Conservation (phyloP, 2,329 filamentous ascomycete species). For the Coniella lustricola region DNA sequence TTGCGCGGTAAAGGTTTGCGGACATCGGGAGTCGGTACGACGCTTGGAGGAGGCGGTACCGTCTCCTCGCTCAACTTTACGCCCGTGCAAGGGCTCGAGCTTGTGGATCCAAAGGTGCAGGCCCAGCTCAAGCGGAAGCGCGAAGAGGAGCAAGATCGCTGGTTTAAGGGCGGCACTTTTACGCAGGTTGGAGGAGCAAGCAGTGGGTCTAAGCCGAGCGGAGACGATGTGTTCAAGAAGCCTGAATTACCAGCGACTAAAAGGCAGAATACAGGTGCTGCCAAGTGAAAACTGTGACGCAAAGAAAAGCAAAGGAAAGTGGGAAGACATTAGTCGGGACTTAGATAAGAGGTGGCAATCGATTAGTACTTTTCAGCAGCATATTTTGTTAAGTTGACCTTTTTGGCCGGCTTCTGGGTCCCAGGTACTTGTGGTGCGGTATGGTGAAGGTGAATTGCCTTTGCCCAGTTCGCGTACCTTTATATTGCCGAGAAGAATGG, state of each 20-base stretch:
- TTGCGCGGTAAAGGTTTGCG: slow-evolving; percentile 74
- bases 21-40: slow-evolving; percentile 72
- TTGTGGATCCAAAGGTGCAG: slow-evolving; percentile 87
- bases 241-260: slow-evolving; percentile 68
- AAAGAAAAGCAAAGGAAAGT: not conserved
- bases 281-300: slow-evolving; percentile 36
- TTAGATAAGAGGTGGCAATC: too few species aligned
- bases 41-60: slow-evolving; percentile 62
- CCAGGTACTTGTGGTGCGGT: too few species aligned
- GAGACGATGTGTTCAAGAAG: slow-evolving; percentile 69
- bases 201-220: slow-evolving; percentile 26
- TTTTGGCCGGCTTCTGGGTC: too few species aligned
- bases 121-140: slow-evolving; percentile 84
- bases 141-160: slow-evolving; percentile 89
- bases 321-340: not conserved
- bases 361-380: too few species aligned
- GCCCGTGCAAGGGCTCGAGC: slow-evolving; percentile 86
- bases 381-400: too few species aligned
- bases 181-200: slow-evolving; percentile 87
- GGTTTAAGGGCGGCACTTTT: slow-evolving; percentile 97
- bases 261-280: slow-evolving; percentile 58
- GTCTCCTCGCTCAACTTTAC: slow-evolving; percentile 88
- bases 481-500: too few species aligned
- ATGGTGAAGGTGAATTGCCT: too few species aligned
- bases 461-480: too few species aligned